Evolutionary conservation across 192 early-diverging fungal genomes (phyloP), one percentile per base, ranked within the genome.

Genomic region (Kappamyces sp.): DNA sequence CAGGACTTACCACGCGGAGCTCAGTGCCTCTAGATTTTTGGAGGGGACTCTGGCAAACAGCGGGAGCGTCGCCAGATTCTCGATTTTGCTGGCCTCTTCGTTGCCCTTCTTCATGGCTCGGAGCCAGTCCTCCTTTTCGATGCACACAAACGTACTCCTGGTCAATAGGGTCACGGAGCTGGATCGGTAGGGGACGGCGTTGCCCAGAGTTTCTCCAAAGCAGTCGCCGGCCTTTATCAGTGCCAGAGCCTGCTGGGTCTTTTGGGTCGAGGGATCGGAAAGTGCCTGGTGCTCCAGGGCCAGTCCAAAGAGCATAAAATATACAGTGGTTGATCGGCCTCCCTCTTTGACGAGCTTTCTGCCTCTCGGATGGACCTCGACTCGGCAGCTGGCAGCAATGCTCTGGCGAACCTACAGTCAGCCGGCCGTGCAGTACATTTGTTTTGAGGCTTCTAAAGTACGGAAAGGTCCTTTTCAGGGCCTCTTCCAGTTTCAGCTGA

Each of bases 81-180:
- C 53, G 34, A 55, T 55, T 15, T 55, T 55, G 41, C 15, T 39
- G 5, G 34, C 34, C 0, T 55, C 53, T 43, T 31, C 30, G 36
- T 55, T 55, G 5, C 53, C 53, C 31, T 55, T 55, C 5, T 32
- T 3, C 53, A 55, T 55, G 4, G 7, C 4, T 9, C 40, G 31
- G 14, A 55, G n/a, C 53, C 53, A 55, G 4, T 55, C 53, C 4
- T 38, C 40, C 22, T 15, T 38, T 2, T 55, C 53, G 4, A 55
- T n/a, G n/a, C 53, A 55, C 5, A 55, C 29, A 39, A 55, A 55
- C 5, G 34, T 5, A 9, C 8, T 32, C 2, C 36, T 39, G 9
- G 34, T 37, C 6, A 55, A 39, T 8, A 43, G 41, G 14, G 53
- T 55, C 4, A 38, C 29, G 14, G 53, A 55, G 34, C 41, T 43